Conservation (phyloP, 192 early-diverging fungal species). For the Borealophlyctis nickersoniae region DNA sequence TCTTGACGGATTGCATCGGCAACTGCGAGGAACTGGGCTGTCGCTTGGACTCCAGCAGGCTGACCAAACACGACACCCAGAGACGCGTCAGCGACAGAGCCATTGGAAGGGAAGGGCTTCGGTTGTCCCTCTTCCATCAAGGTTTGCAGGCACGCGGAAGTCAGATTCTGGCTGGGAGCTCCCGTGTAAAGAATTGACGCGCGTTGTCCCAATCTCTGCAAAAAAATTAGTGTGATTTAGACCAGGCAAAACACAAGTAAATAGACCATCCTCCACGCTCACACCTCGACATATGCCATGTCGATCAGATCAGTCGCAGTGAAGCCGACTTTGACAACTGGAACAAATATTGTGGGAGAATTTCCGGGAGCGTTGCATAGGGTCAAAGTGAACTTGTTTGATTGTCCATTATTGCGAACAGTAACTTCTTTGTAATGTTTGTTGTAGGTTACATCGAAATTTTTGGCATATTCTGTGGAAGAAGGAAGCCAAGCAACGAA, state of each 20-base stretch:
- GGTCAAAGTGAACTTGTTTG: slow-evolving; percentile 6
- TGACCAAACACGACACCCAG: slow-evolving; percentile 8
- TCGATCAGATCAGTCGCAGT: slow-evolving; percentile 2
- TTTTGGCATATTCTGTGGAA: slow-evolving; percentile 16
- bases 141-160: slow-evolving; percentile 14
- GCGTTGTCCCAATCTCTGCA: slow-evolving; percentile 14
- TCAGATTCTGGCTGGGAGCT: not conserved
- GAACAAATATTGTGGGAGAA: slow-evolving; percentile 7
- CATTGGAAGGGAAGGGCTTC: not conserved
- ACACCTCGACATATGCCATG: slow-evolving; percentile 18
- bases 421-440: slow-evolving; percentile 18
- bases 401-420: not conserved
- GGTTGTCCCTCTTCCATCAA: not conserved
- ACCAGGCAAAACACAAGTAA: too few relatives aligned
- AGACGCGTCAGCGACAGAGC: not conserved
- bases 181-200: not conserved
- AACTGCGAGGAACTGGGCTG: slow-evolving; percentile 8
- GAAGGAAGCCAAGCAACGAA: too few relatives aligned
- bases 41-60: not conserved
- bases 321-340: slow-evolving; percentile 7
- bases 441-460: slow-evolving; percentile 20
- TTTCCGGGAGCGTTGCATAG: slow-evolving; percentile 13
- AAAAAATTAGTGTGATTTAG: too few relatives aligned
- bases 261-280: too few relatives aligned
- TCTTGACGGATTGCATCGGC: slow-evolving; percentile 15